A percentile compares a stretch with the other conserved stretches of the same genome.
Conservation (phyloP, 2,329 filamentous ascomycete species). For the Cyanodermella asteris region DNA sequence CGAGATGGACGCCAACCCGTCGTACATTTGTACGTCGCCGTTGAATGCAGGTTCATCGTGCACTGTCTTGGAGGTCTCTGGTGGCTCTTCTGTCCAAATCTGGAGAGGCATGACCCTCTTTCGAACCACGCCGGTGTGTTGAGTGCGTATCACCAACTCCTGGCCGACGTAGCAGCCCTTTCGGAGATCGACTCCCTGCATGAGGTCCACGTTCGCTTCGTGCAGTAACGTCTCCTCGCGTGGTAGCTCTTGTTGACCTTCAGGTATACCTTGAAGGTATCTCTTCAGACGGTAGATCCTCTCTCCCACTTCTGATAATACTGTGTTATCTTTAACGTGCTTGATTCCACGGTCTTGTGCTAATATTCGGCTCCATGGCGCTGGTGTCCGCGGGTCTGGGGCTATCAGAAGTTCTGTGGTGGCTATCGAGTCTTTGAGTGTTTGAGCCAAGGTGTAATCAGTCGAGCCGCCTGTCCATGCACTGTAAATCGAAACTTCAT, state of each 20-base stretch:
- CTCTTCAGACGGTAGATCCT: constrained; percentile 51
- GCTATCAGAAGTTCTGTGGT: too few species aligned
- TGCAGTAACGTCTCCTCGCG: constrained; percentile 54
- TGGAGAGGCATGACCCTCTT: constrained; percentile 71
- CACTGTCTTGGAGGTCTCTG: constrained; percentile 26
- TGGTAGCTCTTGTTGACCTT: constrained; percentile 62
- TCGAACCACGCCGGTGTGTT: constrained; percentile 80
- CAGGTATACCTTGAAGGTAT: constrained; percentile 60
- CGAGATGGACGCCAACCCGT: too few species aligned
- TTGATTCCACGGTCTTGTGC: too few species aligned
- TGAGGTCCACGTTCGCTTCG: constrained; percentile 74
- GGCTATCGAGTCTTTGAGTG: too few species aligned
- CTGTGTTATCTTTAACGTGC: too few species aligned
- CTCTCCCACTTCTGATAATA: constrained; percentile 27
- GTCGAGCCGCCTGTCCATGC: constrained; percentile 40
- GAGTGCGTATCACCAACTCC: constrained; percentile 85
- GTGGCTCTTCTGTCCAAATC: constrained; percentile 34
- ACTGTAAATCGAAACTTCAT: constrained; percentile 49
- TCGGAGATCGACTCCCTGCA: constrained; percentile 69
- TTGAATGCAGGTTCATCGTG: constrained; percentile 10
- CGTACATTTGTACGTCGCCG: too few species aligned
- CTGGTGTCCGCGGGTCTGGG: too few species aligned
- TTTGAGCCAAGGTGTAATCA: neutral
- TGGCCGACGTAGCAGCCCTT: constrained; percentile 97
- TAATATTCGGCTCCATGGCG: too few species aligned